Evolutionary conservation across 1,139 yeast genomes (phyloP), one percentile per base, ranked within the genome.

Genomic region (Yamadazyma pseudoaaseri): DNA sequence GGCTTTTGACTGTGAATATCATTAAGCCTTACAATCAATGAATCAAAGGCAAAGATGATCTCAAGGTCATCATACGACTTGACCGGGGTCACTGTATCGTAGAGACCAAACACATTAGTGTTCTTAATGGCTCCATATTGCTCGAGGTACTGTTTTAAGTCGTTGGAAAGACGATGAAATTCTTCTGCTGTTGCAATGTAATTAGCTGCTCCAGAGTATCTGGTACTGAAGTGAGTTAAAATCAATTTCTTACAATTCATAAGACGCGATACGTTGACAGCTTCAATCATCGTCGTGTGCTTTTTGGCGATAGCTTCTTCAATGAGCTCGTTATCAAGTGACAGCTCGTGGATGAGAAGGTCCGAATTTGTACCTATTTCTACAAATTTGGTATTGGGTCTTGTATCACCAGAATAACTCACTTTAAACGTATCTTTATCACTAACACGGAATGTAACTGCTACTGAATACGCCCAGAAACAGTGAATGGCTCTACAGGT

Each of bases 321-420:
- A n/a, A 73, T 65, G 35, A 87, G 68, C 26, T 76, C 86, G 51
- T 86, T 86, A 39, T 86, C 97, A 42, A 90, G 73, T 0, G 98
- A 86, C 0, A 97, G 90, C 55, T 92, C 99, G 54, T 92, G 99
- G 31, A 92, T 81, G 39, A 92, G 66, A 34, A 94, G 58, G 51
- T 89, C 95, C 29, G 89, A 77, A n/a, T 66, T 59, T 20, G 55
- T 43, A 0, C 96, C 97, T 33, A 85, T 74, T 5, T 65, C 70
- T 43, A 83, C 85, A 45, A 70, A 70, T 31, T 56, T 61, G 4
- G 66, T 54, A 43, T 80, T 82, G 1, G 98, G 98, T 49, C 97
- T 75, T 0, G 97, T 87, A 52, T 92, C 99, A 7, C 98, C 98
- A 1, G 97, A 87, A 54, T 86, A 94, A 0, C 97, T 82, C 1